Percentiles rank a stretch among this genome's conserved stretches.
phyloP scores from a whole-genome alignment of 2,329 filamentous ascomycete genomes.

The Lachnellula arida region DNA sequence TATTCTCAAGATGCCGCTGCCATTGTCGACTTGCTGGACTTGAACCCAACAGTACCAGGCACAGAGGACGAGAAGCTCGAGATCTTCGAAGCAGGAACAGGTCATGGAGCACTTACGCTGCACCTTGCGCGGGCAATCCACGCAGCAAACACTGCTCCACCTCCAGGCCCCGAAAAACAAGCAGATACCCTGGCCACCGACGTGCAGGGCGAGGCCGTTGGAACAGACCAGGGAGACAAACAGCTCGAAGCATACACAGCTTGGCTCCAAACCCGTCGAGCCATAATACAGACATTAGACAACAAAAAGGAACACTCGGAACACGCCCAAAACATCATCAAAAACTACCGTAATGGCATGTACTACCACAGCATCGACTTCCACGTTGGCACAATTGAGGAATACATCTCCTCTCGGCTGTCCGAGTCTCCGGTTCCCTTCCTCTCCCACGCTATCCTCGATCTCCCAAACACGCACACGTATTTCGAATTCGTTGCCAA shows the following conservation, averaged over 20 bases:
- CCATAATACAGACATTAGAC: conserved; percentile 73
- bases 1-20: conserved; percentile 72
- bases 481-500: conserved; percentile 45
- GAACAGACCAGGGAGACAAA: neutral
- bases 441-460: conserved; percentile 66
- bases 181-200: neutral
- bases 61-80: conserved; percentile 49
- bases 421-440: conserved; percentile 49
- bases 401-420: conserved; percentile 55
- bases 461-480: conserved; percentile 60
- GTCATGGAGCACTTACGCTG: conserved; percentile 75
- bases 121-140: conserved; percentile 73
- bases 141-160: conserved; percentile 58
- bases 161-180: conserved; percentile 32
- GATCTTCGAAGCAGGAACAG: conserved; percentile 79
- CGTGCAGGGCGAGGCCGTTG: neutral
- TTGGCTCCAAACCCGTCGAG: conserved; percentile 45
- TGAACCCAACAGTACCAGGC: conserved; percentile 66
- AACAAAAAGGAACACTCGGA: conserved; percentile 55
- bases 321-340: conserved; percentile 60
- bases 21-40: conserved; percentile 71
- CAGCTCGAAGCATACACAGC: conserved; percentile 16
- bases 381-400: conserved; percentile 60
- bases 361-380: conserved; percentile 71
- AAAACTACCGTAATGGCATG: conserved; percentile 63